Evolutionary conservation across 176 grass and related monocot genomes (phyloP), one percentile per base, ranked within the genome.

Genomic region (Aegilops tauschii): DNA sequence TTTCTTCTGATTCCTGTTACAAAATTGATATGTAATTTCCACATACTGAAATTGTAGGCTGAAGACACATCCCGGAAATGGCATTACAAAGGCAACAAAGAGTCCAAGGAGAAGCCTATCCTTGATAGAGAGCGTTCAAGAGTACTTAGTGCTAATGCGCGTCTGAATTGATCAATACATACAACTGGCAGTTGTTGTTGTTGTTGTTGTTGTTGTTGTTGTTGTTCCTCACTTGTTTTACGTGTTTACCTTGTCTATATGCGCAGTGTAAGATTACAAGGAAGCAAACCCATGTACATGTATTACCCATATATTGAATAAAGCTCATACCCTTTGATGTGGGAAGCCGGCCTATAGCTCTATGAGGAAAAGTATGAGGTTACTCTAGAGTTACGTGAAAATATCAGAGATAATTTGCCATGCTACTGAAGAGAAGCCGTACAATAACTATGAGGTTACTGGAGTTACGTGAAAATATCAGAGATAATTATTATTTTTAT

Each of bases 11-110:
- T 42, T 71, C 16, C 21, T 80, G 39, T 81, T 17, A 68, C 23
- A 59, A 32, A n/a, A 73, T 72, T 29, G n/a, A 87, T 3, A 17
- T 44, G 12, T 21, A 59, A 59, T 89, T 45, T 68, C 40, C 61
- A 25, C 21, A 36, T 42, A 73, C 20, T 90, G 16, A 44, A 85
- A 77, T 30, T 83, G 39, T 82, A 97, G 93, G 91, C 80, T 32
- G 87, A 95, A 79, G 92, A 89, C 12, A 82, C 76, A 80, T 95
- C 91, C 4, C 42, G 14, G 45, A 93, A 92, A 88, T 97, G 95
- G 91, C 90, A 90, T 84, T 74, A 80, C 7, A 76, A 92, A 88
- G 82, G 77, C 35, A 68, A 87, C 45, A 85, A 82, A 79, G 84
- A 91, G 76, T 66, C 77, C 10, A 97, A 90, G 86, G 93, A 97